Conservation (phyloP, 306 rosid species). For the Betula pendula region DNA sequence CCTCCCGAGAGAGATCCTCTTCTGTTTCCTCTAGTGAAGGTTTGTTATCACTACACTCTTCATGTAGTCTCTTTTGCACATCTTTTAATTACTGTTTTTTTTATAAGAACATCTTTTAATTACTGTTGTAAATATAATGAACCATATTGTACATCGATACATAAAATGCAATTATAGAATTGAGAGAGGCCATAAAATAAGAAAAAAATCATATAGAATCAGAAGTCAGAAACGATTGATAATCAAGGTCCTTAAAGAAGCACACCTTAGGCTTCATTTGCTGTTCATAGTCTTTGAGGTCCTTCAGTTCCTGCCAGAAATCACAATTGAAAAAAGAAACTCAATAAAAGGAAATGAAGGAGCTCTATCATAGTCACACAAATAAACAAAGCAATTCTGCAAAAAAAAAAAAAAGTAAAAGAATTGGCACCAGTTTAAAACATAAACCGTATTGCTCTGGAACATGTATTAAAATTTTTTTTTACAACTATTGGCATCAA, state of each 20-base stretch:
- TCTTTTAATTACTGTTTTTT: not conserved
- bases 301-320: slow-evolving; percentile 78
- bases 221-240: slow-evolving; percentile 16
- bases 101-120: not conserved
- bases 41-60: not conserved
- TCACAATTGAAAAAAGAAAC: slow-evolving; percentile 32
- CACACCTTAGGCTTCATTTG: slow-evolving; percentile 90
- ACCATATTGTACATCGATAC: not conserved
- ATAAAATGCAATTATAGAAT: not conserved
- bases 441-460: slow-evolving; percentile 7
- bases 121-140: not conserved
- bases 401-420: slow-evolving; percentile 1
- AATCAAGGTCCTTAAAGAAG: slow-evolving; percentile 18
- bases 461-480: not conserved
- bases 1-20: too few relatives aligned
- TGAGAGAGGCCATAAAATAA: not conserved
- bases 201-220: slow-evolving; percentile 14
- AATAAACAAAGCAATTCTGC: not conserved
- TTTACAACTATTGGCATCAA: not conserved
- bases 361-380: slow-evolving; percentile 8
- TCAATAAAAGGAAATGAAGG: slow-evolving; percentile 19
- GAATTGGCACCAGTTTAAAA: not conserved
- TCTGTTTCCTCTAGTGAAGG: too few relatives aligned
- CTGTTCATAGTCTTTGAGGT: slow-evolving; percentile 77
- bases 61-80: not conserved